Evolutionary conservation across 1,284 basidiomycete genomes (phyloP), one percentile per base, ranked within the genome.

Genomic region (Trametes versicolor): DNA sequence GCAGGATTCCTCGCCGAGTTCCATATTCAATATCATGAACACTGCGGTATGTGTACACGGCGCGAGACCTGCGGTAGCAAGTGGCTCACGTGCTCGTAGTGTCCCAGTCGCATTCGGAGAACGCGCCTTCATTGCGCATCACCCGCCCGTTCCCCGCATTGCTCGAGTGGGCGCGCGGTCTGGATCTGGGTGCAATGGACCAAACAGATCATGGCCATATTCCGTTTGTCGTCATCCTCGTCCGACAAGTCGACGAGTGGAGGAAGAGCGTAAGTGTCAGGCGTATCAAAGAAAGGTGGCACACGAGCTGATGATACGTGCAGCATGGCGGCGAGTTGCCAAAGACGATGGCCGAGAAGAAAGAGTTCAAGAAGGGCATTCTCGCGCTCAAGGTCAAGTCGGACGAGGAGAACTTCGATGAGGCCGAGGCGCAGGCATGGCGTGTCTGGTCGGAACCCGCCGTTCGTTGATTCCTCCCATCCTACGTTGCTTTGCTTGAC

Each of bases 361-460:
- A 90, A 65, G 88, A 86, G 23, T 97, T 99, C 81, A 95, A 96
- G 74, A 81, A 86, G 57, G 67, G 65, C 9, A 81, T 97, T 60
- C 77, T 79, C 37, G 80, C 77, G 1, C 86, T 88, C 82, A 89
- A 86, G 71, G 76, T 84, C 64, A 94, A 95, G 72, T 73, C 80
- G 0, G 97, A 99, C 76, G 94, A 97, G 73, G 97, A 99, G 80
- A 99, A 99, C 80, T 96, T 96, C 76, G 97, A 98, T 70, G 96
- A 98, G 77, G 96, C 96, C 0, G 86, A 92, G 69, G 83, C 89
- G 1, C 90, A 96, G 77, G 91, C 92, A 0, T 93, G 92, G 76
- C 85, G 93, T 43, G 88, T 86, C 59, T 94, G 89, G 85, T 84
- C 86, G 0, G 81, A 85, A 49, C 91, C 90, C 13, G 76, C 82